Evolutionary conservation across 2,329 filamentous ascomycete genomes (phyloP).

Genomic region (Colletotrichum noveboracense): DNA sequence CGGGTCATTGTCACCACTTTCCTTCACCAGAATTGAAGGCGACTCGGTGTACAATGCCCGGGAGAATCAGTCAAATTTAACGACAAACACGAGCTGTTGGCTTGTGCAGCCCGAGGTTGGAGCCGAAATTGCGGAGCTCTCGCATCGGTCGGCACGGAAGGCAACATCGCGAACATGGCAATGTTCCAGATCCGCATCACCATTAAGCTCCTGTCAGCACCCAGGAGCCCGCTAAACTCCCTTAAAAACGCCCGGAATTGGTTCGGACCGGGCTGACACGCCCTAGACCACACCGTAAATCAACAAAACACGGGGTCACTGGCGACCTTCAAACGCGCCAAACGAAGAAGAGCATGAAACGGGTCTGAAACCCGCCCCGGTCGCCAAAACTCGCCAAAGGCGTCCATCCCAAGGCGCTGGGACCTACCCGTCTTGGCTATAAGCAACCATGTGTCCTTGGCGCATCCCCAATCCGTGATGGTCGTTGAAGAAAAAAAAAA

Average conservation of each 20-base stretch:
- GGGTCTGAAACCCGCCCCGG: constrained; percentile 1
- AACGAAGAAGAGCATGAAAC: constrained; percentile 1
- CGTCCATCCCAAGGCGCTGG: neutral
- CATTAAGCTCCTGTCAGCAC: neutral
- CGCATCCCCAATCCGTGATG: neutral
- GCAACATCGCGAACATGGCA: neutral
- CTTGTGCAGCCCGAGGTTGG: fast-evolving
- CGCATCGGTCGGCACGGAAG: neutral
- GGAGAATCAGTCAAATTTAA: too few species aligned
- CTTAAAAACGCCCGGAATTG: neutral
- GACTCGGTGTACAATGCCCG: too few species aligned
- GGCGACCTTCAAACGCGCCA: neutral
- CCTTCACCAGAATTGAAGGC: too few species aligned
- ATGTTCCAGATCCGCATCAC: neutral
- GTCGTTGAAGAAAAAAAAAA: neutral
- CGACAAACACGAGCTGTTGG: neutral
- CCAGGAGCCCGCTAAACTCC: neutral
- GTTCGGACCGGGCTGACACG: neutral
- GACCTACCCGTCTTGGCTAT: neutral
- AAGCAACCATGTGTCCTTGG: neutral
- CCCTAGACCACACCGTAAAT: neutral
- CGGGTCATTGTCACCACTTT: too few species aligned
- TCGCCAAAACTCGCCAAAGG: neutral
- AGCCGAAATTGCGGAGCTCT: neutral
- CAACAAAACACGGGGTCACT: neutral